These are phyloP conservation scores for Ceratocystis colombiana DNA, from an alignment of 2,329 filamentous ascomycete genomes.

Conservation along the genomic window DNA sequence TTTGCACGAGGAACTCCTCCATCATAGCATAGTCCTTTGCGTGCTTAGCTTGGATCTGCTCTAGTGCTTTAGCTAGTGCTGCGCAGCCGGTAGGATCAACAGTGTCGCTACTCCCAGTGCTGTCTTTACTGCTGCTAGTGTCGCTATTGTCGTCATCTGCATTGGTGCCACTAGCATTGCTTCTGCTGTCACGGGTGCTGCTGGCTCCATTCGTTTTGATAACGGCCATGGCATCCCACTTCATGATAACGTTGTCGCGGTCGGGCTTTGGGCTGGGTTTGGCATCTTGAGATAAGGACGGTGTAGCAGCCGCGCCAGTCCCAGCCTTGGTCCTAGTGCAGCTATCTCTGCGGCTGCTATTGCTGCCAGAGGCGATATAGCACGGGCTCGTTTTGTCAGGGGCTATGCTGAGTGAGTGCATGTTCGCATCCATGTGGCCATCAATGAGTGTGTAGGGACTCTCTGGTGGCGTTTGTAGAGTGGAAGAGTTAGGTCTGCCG, in stretches of 20 bases:
- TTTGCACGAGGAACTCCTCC: conserved; percentile 7
- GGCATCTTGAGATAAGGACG: not conserved
- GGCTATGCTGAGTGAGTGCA: not conserved
- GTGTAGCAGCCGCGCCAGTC: not conserved
- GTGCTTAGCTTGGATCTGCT: not conserved
- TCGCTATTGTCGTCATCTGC: not conserved
- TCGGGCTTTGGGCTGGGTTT: not conserved
- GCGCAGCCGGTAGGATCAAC: not conserved
- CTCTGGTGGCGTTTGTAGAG: not conserved
- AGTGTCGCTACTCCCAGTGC: not conserved
- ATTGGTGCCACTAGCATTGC: not conserved
- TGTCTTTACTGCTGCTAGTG: not conserved
- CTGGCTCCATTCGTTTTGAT: too few relatives aligned
- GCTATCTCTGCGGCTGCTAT: not conserved
- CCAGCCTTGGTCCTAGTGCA: not conserved
- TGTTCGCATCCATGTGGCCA: not conserved
- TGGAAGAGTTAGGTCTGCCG: too few relatives aligned
- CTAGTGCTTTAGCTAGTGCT: not conserved
- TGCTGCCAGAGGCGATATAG: not conserved
- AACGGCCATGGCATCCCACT: not conserved
- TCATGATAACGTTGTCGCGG: not conserved
- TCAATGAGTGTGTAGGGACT: not conserved
- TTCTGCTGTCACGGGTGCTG: not conserved
- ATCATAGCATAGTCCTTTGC: conserved; percentile 9
- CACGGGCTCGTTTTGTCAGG: not conserved